phyloP scores from a whole-genome alignment of 2,329 filamentous ascomycete species.

The Aspergillus awamori region DNA sequence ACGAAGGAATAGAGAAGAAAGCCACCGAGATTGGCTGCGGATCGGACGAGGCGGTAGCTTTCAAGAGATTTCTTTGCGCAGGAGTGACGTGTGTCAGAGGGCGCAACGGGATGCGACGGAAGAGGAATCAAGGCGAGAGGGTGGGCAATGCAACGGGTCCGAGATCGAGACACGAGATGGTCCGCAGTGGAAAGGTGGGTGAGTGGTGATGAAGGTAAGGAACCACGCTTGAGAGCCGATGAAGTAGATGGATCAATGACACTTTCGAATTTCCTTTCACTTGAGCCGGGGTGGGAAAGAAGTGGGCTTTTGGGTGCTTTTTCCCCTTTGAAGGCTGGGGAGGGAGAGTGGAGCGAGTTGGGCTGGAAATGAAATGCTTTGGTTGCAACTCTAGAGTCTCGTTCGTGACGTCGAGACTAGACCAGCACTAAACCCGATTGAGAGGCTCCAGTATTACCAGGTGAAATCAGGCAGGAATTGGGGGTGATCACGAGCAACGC shows the following conservation, averaged over 20 bases:
- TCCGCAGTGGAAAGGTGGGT: background rate
- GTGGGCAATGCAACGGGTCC: constrained; percentile 23
- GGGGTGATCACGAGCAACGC: constrained; percentile 10
- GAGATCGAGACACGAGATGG: constrained; percentile 4
- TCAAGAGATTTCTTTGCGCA: constrained; percentile 32
- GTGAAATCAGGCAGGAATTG: constrained; percentile 5
- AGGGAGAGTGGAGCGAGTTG: constrained; percentile 1
- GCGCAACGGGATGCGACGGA: constrained; percentile 32
- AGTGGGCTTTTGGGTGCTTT: background rate
- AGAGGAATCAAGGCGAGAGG: constrained; percentile 15
- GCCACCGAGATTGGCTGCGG: constrained; percentile 6
- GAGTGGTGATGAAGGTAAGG: background rate
- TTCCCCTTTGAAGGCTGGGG: background rate
- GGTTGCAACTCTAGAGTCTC: constrained; percentile 5
- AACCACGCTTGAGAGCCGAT: constrained; percentile 6
- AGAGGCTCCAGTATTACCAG: too few species aligned
- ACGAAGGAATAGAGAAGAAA: constrained; percentile 8
- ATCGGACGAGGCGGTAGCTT: constrained; percentile 20
- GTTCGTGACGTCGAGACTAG: constrained; percentile 30
- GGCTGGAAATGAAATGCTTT: background rate
- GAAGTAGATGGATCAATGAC: constrained; percentile 11
- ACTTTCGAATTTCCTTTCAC: background rate
- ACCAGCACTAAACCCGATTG: too few species aligned
- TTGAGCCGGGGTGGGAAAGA: background rate
- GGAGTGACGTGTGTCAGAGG: constrained; percentile 35